These are phyloP conservation scores for Candida caryicola DNA, from an alignment of 805 yeast species.

Conservation along the genomic window DNA sequence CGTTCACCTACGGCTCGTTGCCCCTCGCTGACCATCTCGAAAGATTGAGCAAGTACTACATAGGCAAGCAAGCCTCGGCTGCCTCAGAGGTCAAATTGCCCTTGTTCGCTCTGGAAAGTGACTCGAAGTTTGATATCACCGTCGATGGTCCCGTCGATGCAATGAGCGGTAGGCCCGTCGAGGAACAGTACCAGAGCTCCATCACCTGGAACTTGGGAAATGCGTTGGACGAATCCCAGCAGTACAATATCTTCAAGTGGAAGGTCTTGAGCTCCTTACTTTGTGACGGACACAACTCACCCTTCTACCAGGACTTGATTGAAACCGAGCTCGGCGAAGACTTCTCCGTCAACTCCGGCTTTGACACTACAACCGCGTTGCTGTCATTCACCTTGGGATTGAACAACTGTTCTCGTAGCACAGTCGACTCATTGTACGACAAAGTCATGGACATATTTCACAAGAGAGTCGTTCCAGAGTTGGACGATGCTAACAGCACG, in stretches of 20 bases:
- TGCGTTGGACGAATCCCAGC: constrained; percentile 50
- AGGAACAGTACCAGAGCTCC: constrained; percentile 74
- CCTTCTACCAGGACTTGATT: constrained; percentile 79
- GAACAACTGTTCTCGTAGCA: constrained; percentile 61
- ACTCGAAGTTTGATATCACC: constrained; percentile 28
- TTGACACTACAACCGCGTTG: constrained; percentile 75
- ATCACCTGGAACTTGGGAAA: constrained; percentile 85
- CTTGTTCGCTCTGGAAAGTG: constrained; percentile 23
- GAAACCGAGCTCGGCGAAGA: constrained; percentile 86
- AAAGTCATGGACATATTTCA: constrained; percentile 48
- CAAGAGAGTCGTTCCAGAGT: constrained; percentile 35
- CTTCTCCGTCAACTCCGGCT: constrained; percentile 82
- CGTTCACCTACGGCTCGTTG: constrained; percentile 84
- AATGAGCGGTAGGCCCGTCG: constrained; percentile 52
- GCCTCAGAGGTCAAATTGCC: constrained; percentile 43
- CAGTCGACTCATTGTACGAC: constrained; percentile 46
- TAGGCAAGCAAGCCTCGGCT: constrained; percentile 45
- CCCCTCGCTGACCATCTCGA: constrained; percentile 60
- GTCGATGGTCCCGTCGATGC: constrained; percentile 75
- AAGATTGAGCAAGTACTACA: constrained; percentile 51
- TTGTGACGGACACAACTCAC: constrained; percentile 90
- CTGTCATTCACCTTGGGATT: constrained; percentile 82
- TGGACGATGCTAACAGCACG: constrained; percentile 18
- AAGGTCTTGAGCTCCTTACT: constrained; percentile 67
- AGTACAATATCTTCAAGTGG: constrained; percentile 69